These are phyloP conservation scores for Cercospora zeina DNA, from an alignment of 2,329 filamentous ascomycete species.

Conservation along the genomic window DNA sequence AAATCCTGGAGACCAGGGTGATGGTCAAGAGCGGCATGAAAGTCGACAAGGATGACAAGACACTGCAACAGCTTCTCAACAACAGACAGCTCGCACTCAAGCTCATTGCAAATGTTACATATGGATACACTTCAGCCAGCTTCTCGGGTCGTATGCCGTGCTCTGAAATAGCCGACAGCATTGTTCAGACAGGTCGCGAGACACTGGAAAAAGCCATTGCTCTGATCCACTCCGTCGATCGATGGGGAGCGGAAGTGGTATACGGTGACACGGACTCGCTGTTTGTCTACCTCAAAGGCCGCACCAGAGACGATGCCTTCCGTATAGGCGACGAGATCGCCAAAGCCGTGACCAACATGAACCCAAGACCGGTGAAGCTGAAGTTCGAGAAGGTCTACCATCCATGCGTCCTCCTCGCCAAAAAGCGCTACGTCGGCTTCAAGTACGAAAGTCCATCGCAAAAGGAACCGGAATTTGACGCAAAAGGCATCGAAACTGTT, in stretches of 20 bases:
- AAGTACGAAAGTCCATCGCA: constrained; percentile 85
- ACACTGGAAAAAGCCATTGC: constrained; percentile 93
- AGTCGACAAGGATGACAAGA: constrained; percentile 81
- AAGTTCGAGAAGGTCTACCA: constrained; percentile 99
- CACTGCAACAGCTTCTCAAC: constrained; percentile 82
- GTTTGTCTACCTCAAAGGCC: constrained; percentile 85
- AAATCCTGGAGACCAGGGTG: constrained; percentile 91
- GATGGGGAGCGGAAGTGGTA: constrained; percentile 94
- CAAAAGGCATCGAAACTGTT: constrained; percentile 97
- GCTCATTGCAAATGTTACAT: constrained; percentile 96
- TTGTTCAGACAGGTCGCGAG: constrained; percentile 92
- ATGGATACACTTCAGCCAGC: constrained; percentile 94
- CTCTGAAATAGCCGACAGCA: constrained; percentile 95
- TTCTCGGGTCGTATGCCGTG: constrained; percentile 98
- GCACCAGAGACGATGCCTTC: constrained; percentile 85
- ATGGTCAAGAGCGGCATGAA: constrained; percentile 99
- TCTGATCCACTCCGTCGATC: constrained; percentile 80
- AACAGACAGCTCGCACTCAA: constrained; percentile 93
- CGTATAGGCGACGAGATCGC: constrained; percentile 90
- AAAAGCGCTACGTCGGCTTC: constrained; percentile 97
- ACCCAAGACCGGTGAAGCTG: constrained; percentile 87
- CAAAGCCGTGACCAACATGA: constrained; percentile 80
- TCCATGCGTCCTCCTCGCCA: constrained; percentile 88
- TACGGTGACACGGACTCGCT: constrained; percentile 97
- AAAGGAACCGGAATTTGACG: constrained; percentile 82